Evolutionary conservation across 805 yeast species (phyloP), one percentile per base, ranked within the genome.

Genomic region (Sugiyamaella lignohabitans): DNA sequence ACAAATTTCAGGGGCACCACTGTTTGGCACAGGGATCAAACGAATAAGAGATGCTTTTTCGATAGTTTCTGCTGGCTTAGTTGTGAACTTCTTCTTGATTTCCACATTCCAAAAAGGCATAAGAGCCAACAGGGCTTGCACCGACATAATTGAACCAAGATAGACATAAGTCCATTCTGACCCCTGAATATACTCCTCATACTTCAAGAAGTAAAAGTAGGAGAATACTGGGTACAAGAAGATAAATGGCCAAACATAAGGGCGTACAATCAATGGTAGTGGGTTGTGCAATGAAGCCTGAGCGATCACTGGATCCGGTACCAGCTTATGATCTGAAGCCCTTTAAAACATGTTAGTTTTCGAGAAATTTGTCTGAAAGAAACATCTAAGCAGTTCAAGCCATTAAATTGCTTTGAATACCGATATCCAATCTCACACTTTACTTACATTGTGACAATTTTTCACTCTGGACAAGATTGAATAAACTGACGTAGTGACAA

Each of bases 161-260:
- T 79, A 89, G 32, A 91, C 93, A 64, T 86, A 87, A 0, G 98
- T 93, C 98, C 98, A 93, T 68, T 91, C 98, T 40, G 83, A 75
- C 21, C 96, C 96, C 39, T 76, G 84, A 59, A 91, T 84, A 62
- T 86, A 86, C 48, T 67, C 71, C 48, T 91, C 98, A 64, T 91
- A 91, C 48, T 81, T 78, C 50, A 69, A 67, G 49, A 64, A 58
- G 63, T 85, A 91, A 35, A 86, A 63, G 58, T 84, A 79, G 45
- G 70, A 68, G 63, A 85, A 86, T 17, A 75, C 60, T 4, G 96
- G 95, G 62, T 91, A 91, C 39, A 87, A 66, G 27, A 46, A 38
- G 20, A 52, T 27, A 49, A 83, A 64, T 6, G 96, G 95, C 73
- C 85, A 78, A 20, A 84, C 82, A 59, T 86, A 89, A 3, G 95